phyloP scores from a whole-genome alignment of 257 asterid species.

The Penstemon newberryi region DNA sequence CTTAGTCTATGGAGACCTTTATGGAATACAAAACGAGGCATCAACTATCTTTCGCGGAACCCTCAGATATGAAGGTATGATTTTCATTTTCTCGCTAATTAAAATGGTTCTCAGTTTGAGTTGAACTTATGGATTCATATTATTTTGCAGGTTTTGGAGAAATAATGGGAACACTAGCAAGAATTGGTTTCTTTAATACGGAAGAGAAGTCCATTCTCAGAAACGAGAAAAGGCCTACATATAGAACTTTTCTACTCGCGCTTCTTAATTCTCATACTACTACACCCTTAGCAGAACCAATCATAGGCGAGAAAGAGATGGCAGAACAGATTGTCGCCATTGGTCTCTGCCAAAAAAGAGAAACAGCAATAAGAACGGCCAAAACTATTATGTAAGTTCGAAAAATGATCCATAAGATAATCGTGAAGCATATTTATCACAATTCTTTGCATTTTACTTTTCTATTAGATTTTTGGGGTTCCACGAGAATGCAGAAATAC shows the following conservation, averaged over 20 bases:
- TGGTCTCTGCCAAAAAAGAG: slow-evolving; percentile 56
- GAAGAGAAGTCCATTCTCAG: slow-evolving; percentile 44
- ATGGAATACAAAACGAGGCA: slow-evolving; percentile 83
- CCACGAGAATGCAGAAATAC: slow-evolving; percentile 65
- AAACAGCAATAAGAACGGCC: slow-evolving; percentile 62
- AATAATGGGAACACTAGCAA: slow-evolving; percentile 82
- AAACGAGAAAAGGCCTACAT: slow-evolving; percentile 54
- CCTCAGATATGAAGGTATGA: slow-evolving; percentile 86
- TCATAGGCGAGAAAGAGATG: slow-evolving; percentile 55
- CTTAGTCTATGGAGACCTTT: slow-evolving; percentile 77
- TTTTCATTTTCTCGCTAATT: background rate
- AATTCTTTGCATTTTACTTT: background rate
- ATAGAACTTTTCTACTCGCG: slow-evolving; percentile 39
- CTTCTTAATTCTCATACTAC: slow-evolving; percentile 42
- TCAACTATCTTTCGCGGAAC: slow-evolving; percentile 89
- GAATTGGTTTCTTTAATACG: slow-evolving; percentile 70
- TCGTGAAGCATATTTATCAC: background rate
- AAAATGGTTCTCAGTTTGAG: background rate
- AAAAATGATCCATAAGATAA: background rate
- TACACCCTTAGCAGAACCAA: slow-evolving; percentile 27
- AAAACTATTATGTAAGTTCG: slow-evolving; percentile 79
- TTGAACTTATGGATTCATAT: slow-evolving; percentile 10
- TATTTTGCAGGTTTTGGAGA: slow-evolving; percentile 71
- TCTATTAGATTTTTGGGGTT: slow-evolving; percentile 68
- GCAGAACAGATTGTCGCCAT: slow-evolving; percentile 54